Evolutionary conservation across 352 stramenopile species (phyloP).

Genomic region (Phytopythium cucurbitacearum): DNA sequence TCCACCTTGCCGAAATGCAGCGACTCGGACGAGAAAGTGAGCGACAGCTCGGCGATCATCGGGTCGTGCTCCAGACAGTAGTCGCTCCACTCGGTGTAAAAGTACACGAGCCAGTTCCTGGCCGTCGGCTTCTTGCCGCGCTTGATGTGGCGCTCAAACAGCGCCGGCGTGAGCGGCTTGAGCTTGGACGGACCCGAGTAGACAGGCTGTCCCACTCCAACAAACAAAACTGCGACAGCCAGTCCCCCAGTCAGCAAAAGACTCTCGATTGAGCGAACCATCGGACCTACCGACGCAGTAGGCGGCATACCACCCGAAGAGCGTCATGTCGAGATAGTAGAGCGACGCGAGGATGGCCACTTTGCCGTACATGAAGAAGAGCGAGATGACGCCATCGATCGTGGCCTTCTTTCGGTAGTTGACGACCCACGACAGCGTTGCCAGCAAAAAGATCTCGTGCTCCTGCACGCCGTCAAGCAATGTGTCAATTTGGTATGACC

Average conservation of each 20-base stretch:
- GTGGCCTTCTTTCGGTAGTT: conserved; percentile 82
- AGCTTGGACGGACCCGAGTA: conserved; percentile 61
- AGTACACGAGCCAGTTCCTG: conserved; percentile 70
- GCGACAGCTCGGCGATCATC: conserved; percentile 66
- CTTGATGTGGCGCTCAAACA: conserved; percentile 46
- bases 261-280: no score
- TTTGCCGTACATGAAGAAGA: conserved; percentile 73
- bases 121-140: conserved; percentile 17
- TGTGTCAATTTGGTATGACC: not conserved
- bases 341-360: conserved; percentile 46
- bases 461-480: conserved; percentile 27
- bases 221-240: conserved; percentile 44
- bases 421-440: conserved; percentile 42
- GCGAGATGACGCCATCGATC: conserved; percentile 50
- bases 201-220: conserved; percentile 51
- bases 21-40: conserved; percentile 44
- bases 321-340: conserved; percentile 60
- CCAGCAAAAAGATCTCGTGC: conserved; percentile 67
- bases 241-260: not conserved
- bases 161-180: conserved; percentile 33
- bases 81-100: conserved; percentile 71
- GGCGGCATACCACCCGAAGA: conserved; percentile 61
- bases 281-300: conserved; percentile 47
- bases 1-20: conserved; percentile 68
- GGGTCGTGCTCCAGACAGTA: conserved; percentile 68